phyloP scores from a whole-genome alignment of 108 stramenopile species.

The Hondaea fermentalgiana region DNA sequence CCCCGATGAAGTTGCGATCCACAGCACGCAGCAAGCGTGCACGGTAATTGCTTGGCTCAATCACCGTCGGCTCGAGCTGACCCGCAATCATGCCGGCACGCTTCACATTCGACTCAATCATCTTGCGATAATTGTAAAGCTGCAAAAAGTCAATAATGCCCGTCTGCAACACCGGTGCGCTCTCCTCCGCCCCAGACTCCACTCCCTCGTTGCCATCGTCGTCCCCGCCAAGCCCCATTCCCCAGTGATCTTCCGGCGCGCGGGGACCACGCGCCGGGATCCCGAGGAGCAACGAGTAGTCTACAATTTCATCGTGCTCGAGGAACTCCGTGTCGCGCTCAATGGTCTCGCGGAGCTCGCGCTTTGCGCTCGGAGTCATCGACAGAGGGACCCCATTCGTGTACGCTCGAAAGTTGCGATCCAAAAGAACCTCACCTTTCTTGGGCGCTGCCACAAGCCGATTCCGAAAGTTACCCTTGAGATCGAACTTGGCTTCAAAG shows the following conservation, averaged over 20 bases:
- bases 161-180: background rate
- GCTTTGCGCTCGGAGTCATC: background rate
- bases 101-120: conserved; percentile 13
- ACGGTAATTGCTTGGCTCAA: background rate
- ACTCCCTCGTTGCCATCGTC: background rate
- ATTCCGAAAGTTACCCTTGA: conserved; percentile 6
- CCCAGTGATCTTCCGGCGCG: background rate
- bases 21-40: background rate
- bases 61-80: background rate
- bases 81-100: conserved; percentile 13
- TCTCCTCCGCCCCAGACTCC: background rate
- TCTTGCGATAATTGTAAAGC: background rate
- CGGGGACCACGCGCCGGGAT: background rate
- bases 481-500: background rate
- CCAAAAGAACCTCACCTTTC: background rate
- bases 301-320: background rate
- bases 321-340: background rate
- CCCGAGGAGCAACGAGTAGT: conserved; percentile 14
- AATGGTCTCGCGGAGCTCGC: background rate
- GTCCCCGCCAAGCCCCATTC: background rate
- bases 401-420: background rate
- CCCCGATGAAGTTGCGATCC: background rate
- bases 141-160: conserved; percentile 17
- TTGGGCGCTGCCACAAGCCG: background rate
- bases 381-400: background rate